Percentiles rank a stretch among this genome's conserved stretches.
These are phyloP conservation scores for Colletotrichum tanaceti DNA, from an alignment of 2,329 filamentous ascomycete species.

Conservation along the genomic window DNA sequence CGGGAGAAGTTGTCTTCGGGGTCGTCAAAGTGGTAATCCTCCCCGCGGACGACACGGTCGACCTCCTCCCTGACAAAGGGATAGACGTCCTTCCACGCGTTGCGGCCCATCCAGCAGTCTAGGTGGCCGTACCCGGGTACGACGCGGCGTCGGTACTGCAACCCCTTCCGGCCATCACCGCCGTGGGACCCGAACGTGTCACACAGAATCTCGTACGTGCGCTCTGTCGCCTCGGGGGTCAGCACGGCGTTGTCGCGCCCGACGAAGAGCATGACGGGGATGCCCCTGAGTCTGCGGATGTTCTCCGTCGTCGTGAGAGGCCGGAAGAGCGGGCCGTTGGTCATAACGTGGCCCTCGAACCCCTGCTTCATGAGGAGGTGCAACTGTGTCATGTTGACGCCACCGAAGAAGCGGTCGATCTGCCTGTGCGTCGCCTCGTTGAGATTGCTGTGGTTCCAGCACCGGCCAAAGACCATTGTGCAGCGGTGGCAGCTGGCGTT, in stretches of 20 bases:
- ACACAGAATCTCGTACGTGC: constrained; percentile 64
- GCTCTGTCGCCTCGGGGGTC: constrained; percentile 63
- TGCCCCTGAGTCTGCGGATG: constrained; percentile 59
- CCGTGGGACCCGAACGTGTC: constrained; percentile 60
- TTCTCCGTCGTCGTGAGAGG: constrained; percentile 63
- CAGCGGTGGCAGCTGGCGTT: constrained; percentile 71
- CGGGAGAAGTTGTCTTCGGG: constrained; percentile 56
- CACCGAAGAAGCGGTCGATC: constrained; percentile 71
- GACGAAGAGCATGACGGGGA: constrained; percentile 68
- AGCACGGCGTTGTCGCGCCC: constrained; percentile 69
- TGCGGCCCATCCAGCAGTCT: constrained; percentile 71
- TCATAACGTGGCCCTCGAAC: constrained; percentile 60
- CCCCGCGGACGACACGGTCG: constrained; percentile 61
- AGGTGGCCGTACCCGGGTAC: constrained; percentile 70
- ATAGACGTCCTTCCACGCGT: constrained; percentile 70
- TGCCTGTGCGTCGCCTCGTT: constrained; percentile 74
- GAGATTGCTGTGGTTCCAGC: constrained; percentile 73
- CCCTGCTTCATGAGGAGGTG: constrained; percentile 69
- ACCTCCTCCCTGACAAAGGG: constrained; percentile 66
- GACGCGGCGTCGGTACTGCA: constrained; percentile 63
- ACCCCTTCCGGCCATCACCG: constrained; percentile 45
- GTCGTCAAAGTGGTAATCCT: constrained; percentile 56
- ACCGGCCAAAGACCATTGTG: constrained; percentile 70
- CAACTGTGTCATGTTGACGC: constrained; percentile 70
- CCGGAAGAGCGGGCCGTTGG: constrained; percentile 61